A percentile compares a stretch with the other conserved stretches of the same genome.
Evolutionary conservation across 768 basidiomycete genomes (phyloP).

Genomic region (Suillus spraguei): DNA sequence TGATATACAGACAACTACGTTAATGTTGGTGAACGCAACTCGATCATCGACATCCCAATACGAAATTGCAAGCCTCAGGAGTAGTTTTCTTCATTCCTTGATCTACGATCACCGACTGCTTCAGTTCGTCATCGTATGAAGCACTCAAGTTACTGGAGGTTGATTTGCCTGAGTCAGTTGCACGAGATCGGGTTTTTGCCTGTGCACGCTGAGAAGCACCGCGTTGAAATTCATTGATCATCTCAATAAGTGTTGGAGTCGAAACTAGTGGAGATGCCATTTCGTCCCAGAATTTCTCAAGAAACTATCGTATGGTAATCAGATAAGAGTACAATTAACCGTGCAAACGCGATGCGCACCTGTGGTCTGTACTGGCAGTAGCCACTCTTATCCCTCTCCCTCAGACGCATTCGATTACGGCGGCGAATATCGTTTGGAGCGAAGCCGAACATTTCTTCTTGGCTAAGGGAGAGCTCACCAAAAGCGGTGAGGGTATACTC

Average conservation of each 20-base stretch:
- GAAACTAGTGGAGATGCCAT: not conserved
- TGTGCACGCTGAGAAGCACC: not conserved
- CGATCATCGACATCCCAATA: constrained; percentile 26
- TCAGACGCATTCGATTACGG: constrained; percentile 25
- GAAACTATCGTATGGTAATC: not conserved
- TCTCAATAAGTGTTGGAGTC: not conserved
- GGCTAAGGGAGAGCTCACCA: constrained; percentile 48
- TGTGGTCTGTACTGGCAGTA: not conserved
- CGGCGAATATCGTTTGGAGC: not conserved
- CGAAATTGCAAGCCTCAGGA: constrained; percentile 20
- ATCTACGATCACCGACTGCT: not conserved
- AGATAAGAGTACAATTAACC: not conserved
- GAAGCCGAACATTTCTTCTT: constrained; percentile 35
- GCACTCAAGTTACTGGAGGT: not conserved
- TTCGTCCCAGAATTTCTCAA: not conserved
- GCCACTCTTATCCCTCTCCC: constrained; percentile 10
- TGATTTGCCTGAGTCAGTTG: not conserved
- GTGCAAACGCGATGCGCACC: not conserved
- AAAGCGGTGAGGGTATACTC: constrained; percentile 45
- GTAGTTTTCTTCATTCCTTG: constrained; percentile 28
- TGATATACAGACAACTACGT: not conserved
- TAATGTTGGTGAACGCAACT: not conserved
- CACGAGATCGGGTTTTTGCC: not conserved
- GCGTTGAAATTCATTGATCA: not conserved
- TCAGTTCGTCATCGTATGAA: not conserved